Conservation (phyloP, 768 basidiomycete species). For the Termitomyces heimii region DNA sequence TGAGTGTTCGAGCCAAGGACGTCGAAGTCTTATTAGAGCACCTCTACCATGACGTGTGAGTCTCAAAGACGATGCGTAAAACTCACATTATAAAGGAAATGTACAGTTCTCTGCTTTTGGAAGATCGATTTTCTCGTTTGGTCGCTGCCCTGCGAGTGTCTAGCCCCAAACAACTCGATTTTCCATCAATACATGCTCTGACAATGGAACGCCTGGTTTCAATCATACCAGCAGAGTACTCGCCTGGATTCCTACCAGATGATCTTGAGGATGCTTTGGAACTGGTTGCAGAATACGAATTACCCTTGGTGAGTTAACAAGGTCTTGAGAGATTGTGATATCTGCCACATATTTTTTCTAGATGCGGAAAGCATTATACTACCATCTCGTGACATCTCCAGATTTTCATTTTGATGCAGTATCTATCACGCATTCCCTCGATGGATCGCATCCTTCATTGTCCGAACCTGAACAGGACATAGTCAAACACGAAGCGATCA, state of each 20-base stretch:
- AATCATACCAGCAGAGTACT: conserved; percentile 45
- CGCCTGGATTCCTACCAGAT: conserved; percentile 34
- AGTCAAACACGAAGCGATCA: neutral
- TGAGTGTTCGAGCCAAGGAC: conserved; percentile 36
- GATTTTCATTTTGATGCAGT: conserved; percentile 5
- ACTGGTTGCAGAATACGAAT: conserved; percentile 41
- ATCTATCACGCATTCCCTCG: neutral
- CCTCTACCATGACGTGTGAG: conserved; percentile 66
- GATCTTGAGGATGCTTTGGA: conserved; percentile 48
- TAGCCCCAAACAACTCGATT: conserved; percentile 47
- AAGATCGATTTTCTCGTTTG: conserved; percentile 40
- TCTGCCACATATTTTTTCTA: conserved; percentile 15
- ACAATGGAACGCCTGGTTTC: conserved; percentile 36
- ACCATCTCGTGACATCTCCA: conserved; percentile 47
- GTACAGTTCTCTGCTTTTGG: conserved; percentile 39
- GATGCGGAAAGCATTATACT: conserved; percentile 60
- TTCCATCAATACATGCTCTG: conserved; percentile 44
- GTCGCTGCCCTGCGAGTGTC: conserved; percentile 53
- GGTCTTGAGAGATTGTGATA: neutral
- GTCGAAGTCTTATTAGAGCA: conserved; percentile 54
- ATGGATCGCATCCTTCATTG: neutral
- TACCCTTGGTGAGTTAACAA: conserved; percentile 40
- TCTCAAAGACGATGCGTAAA: conserved; percentile 6
- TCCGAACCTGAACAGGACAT: conserved; percentile 4
- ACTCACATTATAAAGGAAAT: neutral